These are phyloP conservation scores for Saccharomyces pastorianus DNA, from an alignment of 1,139 yeast genomes.

Conservation along the genomic window DNA sequence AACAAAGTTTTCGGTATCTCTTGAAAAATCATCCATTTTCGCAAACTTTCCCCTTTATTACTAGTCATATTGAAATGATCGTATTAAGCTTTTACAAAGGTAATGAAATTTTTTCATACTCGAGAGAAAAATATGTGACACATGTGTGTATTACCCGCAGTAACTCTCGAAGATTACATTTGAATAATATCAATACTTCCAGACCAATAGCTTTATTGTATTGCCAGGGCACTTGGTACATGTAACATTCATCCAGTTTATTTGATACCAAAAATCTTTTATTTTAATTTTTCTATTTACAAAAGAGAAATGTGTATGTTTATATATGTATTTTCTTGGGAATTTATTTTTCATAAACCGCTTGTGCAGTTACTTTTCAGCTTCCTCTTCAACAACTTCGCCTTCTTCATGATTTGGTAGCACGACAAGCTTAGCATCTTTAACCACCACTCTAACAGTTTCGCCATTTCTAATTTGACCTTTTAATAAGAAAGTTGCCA, in stretches of 20 bases:
- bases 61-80: not conserved
- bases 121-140: not conserved
- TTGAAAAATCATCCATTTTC: conserved; percentile 18
- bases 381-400: conserved; percentile 16
- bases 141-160: not conserved
- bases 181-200: not conserved
- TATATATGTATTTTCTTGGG: too few species aligned
- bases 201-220: not conserved
- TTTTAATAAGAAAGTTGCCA: conserved; percentile 69
- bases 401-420: conserved; percentile 29
- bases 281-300: not conserved
- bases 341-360: not conserved
- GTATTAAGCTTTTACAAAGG: conserved; percentile 65
- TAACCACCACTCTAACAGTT: conserved; percentile 39
- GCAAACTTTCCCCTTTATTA: too few species aligned
- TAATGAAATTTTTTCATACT: conserved; percentile 44
- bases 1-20: conserved; percentile 38
- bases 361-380: conserved; percentile 12
- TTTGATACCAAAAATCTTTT: not conserved
- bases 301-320: too few species aligned
- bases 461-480: conserved; percentile 74
- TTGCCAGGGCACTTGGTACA: not conserved
- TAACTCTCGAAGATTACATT: not conserved
- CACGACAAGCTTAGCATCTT: conserved; percentile 22
- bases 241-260: not conserved